Conservation (phyloP, 2,329 filamentous ascomycete species). For the Cyphellophora europaea region DNA sequence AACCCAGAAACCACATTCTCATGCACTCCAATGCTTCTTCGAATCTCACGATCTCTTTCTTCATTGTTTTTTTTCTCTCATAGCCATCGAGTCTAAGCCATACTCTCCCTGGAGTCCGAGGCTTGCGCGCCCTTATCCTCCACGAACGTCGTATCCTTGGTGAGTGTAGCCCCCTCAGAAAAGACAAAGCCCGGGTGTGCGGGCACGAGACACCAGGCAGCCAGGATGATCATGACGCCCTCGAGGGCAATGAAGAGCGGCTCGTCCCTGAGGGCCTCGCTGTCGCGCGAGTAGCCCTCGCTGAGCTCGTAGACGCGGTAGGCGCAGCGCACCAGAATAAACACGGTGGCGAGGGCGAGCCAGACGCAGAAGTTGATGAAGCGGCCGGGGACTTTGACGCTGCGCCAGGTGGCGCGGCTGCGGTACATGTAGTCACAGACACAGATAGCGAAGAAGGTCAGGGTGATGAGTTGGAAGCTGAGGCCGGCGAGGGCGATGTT, state of each 20-base stretch:
- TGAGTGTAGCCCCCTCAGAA: neutral
- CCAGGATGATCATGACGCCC: slow-evolving; percentile 25
- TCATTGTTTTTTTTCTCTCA: too few relatives aligned
- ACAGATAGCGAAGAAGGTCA: slow-evolving; percentile 24
- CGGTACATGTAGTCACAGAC: slow-evolving; percentile 22
- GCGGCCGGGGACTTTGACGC: slow-evolving; percentile 20
- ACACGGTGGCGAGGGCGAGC: slow-evolving; percentile 48
- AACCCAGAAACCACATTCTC: too few relatives aligned
- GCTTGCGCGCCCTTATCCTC: neutral
- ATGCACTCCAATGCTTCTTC: too few relatives aligned
- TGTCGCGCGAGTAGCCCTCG: slow-evolving; percentile 28
- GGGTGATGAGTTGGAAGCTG: slow-evolving; percentile 30
- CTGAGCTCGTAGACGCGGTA: slow-evolving; percentile 59
- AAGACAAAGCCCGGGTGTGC: slow-evolving; percentile 1
- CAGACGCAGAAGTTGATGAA: slow-evolving; percentile 50
- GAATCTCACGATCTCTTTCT: too few relatives aligned
- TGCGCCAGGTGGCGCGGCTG: slow-evolving; percentile 7
- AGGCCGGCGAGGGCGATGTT: slow-evolving; percentile 33
- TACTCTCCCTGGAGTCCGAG: too few relatives aligned
- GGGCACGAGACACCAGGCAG: slow-evolving; percentile 6
- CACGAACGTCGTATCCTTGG: neutral
- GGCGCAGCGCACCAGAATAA: slow-evolving; percentile 55
- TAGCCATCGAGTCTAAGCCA: too few relatives aligned
- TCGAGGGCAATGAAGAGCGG: slow-evolving; percentile 50
- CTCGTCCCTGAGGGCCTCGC: slow-evolving; percentile 47